Evolutionary conservation across 345 rosid genomes (phyloP).

Genomic region (Streptanthus diversifolius): DNA sequence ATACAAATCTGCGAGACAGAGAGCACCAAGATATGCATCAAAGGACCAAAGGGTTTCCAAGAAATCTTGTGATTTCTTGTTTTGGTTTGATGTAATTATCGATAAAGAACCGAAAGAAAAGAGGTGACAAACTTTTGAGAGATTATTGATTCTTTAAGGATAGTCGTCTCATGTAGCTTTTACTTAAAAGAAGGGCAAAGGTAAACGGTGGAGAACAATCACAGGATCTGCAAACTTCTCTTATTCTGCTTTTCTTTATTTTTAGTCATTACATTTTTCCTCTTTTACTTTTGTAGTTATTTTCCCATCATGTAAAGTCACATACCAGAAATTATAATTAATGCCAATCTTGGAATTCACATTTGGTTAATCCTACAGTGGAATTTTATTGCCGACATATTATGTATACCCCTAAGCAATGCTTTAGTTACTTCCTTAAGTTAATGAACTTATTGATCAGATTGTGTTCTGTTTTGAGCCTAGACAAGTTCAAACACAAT

Average conservation of each 20-base stretch:
- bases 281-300: slow-evolving; percentile 3
- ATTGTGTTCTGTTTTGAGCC: not conserved
- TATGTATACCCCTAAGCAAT: not conserved
- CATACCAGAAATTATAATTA: slow-evolving; percentile 12
- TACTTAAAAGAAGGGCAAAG: slow-evolving; percentile 19
- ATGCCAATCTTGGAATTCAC: slow-evolving; percentile 15
- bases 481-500: slow-evolving; percentile 7
- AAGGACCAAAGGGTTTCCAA: slow-evolving; percentile 20
- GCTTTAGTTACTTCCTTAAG: not conserved
- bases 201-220: slow-evolving; percentile 17
- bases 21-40: slow-evolving; percentile 14
- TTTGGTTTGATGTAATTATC: slow-evolving; percentile 15
- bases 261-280: not conserved
- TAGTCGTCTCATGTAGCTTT: slow-evolving; percentile 22
- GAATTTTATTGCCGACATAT: slow-evolving; percentile 25
- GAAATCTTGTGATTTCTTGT: slow-evolving; percentile 32
- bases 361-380: slow-evolving; percentile 31
- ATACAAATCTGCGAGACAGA: slow-evolving; percentile 42
- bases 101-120: not conserved
- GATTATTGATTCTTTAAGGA: slow-evolving; percentile 24
- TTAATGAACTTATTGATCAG: slow-evolving; percentile 3
- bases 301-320: slow-evolving; percentile 23
- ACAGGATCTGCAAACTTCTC: not conserved
- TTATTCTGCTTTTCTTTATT: not conserved
- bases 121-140: not conserved